These are phyloP conservation scores for Talaromyces sp. DNA, from an alignment of 2,329 filamentous ascomycete species.

Conservation along the genomic window DNA sequence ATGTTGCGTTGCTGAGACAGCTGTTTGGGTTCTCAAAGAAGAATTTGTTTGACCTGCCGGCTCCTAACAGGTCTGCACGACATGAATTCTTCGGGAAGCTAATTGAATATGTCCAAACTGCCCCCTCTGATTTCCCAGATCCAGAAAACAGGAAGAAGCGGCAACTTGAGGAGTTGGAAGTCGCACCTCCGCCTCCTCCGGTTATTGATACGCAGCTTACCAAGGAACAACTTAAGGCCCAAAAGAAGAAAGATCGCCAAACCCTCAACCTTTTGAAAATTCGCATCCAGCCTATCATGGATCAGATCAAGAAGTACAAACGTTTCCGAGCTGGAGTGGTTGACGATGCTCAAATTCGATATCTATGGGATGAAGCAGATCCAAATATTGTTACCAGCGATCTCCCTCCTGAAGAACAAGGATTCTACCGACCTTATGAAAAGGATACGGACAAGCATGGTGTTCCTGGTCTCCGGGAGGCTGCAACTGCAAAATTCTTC, in stretches of 20 bases:
- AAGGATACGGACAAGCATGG: slow-evolving; percentile 79
- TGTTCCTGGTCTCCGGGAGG: slow-evolving; percentile 74
- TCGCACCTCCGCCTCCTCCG: slow-evolving; percentile 73
- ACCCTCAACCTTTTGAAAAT: slow-evolving; percentile 86
- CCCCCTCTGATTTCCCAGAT: slow-evolving; percentile 84
- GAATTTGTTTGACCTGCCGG: slow-evolving; percentile 71
- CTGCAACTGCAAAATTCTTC: slow-evolving; percentile 78
- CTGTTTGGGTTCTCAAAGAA: slow-evolving; percentile 84
- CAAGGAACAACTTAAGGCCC: slow-evolving; percentile 77
- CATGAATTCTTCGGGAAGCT: slow-evolving; percentile 77
- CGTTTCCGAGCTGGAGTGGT: slow-evolving; percentile 84
- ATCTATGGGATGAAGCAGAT: slow-evolving; percentile 82
- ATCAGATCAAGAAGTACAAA: slow-evolving; percentile 92
- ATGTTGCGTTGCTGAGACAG: slow-evolving; percentile 67
- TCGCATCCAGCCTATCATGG: slow-evolving; percentile 90
- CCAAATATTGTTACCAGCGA: slow-evolving; percentile 66
- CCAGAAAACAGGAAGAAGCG: slow-evolving; percentile 84
- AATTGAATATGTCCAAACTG: slow-evolving; percentile 74
- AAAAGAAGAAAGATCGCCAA: slow-evolving; percentile 80
- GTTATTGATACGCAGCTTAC: slow-evolving; percentile 63
- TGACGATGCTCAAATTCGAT: slow-evolving; percentile 71
- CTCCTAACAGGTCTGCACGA: slow-evolving; percentile 67
- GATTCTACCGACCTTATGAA: slow-evolving; percentile 73
- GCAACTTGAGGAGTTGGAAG: slow-evolving; percentile 72
- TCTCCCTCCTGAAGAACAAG: slow-evolving; percentile 58